Evolutionary conservation across 352 stramenopile genomes (phyloP), one percentile per base, ranked within the genome.

Genomic region (Phytopythium montanum): DNA sequence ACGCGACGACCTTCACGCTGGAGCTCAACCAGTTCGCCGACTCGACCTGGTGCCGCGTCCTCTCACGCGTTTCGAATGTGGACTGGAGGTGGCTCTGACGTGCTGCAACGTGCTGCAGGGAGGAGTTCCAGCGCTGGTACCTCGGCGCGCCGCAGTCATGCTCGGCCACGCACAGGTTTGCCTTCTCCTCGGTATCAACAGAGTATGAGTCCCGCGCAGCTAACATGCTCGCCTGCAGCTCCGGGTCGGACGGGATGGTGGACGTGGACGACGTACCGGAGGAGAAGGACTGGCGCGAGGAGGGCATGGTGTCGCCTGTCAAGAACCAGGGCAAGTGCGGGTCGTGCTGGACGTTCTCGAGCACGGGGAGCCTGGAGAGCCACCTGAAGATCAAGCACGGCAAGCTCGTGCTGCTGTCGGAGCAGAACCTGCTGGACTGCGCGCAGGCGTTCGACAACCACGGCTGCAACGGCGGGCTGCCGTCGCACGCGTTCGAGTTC

Each of bases 271-370:
- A 19, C n/a, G 73, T 97, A 2, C 92, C 94, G 0, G 72, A 84
- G 2, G 72, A 87, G 54, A 92, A 98, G 36, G 95, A 99, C 82
- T 99, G 98, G 98, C 76, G 84, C 53, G 62, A 60, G 4, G 80
- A 97, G 49, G 97, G 95, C 52, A 90, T 81, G 16, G 96, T 99
- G 12, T 99, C 97, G 16, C 81, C 86, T 1, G 94, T 99, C 7
- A 99, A 99, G 76, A 98, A 99, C 71, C 97, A 99, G 73, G 97
- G 96, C 56, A 84, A 92, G 36, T 99, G 97, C 73, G 97, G 97
- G 53, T 98, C 94, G 46, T 99, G 97, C 83, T 99, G 97, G 97
- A 95, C 96, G 16, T 99, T 99, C 81, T 99, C 96, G 19, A 96
- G 97, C 13, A 99, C 97, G 16, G 98, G 97, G 18, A 92, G 92